Base-by-base conservation (phyloP, 345 rosid species). In the Cardiospermum halicacabum region DNA sequence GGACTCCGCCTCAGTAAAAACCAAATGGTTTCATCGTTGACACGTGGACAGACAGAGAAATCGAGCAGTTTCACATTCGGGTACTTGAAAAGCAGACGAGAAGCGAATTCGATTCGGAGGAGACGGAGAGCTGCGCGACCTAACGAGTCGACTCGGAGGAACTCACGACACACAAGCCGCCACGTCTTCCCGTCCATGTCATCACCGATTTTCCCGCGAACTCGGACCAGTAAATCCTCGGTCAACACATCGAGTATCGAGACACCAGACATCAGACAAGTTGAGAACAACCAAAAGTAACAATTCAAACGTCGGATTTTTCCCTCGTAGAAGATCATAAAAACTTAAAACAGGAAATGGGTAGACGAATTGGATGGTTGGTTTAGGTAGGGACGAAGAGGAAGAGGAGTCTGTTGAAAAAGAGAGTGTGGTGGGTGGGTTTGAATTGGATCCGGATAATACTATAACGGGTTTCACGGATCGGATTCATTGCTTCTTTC, bases 21-120 rank as follows among this genome's bases (percentile, higher is more conserved):
- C 40, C 79, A 22, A 57, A 90, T 75, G 48, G 75, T 81, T 25
- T 72, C 80, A 69, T 90, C 96, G 66, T 88, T 81, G 28, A 93
- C 77, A 31, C 77, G 82, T 0, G 98, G 88, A 66, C 98, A 90
- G 21, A 77, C 83, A 27, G 98, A 88, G 73, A 93, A 88, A 80
- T 93, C 98, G 34, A 93, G 78, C 43, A 74, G 60, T 22, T 78
- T 69, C 34, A 90, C 65, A 55, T 75, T 73, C 3, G 82, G 66
- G 76, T 72, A 81, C 32, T 76, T 83, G 19, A 42, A 57, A 60
- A 88, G 88, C 32, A 93, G 85, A 34, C 27, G 11, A 0, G 53
- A 72, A 65, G 91, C 71, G 77, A 80, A 90, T 81, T 88, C 94
- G 56, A 82, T 66, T 13, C 87, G 91, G 57, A 88, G 89, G 32